A percentile compares a stretch with the other conserved stretches of the same genome.
These are phyloP conservation scores for Apium graveolens DNA, from an alignment of 129 eudicot species.

Conservation along the genomic window DNA sequence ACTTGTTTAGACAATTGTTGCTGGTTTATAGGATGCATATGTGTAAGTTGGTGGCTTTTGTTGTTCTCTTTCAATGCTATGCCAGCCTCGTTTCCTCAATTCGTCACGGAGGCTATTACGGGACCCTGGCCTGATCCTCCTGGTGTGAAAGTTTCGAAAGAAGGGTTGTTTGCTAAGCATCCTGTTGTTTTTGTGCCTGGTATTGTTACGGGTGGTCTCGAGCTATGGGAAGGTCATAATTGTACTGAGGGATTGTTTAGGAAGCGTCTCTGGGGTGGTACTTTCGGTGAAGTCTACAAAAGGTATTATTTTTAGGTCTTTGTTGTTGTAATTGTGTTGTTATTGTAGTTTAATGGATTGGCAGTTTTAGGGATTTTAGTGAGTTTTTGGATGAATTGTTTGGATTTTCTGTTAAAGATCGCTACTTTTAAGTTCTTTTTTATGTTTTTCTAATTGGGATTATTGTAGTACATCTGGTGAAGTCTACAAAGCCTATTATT, in stretches of 20 bases:
- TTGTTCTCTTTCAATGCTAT: constrained; percentile 67
- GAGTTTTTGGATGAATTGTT: background rate
- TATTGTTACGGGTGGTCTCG: constrained; percentile 93
- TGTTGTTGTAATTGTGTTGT: background rate
- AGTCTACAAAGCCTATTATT: background rate
- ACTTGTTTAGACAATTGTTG: constrained; percentile 83
- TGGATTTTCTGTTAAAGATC: background rate
- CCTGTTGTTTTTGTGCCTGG: constrained; percentile 98
- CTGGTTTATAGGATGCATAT: constrained; percentile 79
- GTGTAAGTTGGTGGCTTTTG: constrained; percentile 70
- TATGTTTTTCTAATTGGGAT: background rate
- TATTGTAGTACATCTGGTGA: constrained; percentile 75
- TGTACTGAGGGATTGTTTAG: constrained; percentile 89
- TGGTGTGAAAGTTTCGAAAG: constrained; percentile 59
- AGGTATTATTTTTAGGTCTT: constrained; percentile 30
- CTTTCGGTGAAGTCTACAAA: constrained; percentile 87
- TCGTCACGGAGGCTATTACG: constrained; percentile 78
- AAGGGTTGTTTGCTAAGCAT: constrained; percentile 69
- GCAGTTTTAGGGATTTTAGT: background rate
- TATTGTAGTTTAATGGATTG: background rate
- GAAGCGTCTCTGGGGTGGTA: constrained; percentile 97
- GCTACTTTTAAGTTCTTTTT: background rate
- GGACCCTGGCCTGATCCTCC: constrained; percentile 98
- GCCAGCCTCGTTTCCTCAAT: constrained; percentile 92
- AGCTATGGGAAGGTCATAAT: constrained; percentile 90